phyloP scores from a whole-genome alignment of 2,329 filamentous ascomycete genomes.

The Claviceps lovelessii region DNA sequence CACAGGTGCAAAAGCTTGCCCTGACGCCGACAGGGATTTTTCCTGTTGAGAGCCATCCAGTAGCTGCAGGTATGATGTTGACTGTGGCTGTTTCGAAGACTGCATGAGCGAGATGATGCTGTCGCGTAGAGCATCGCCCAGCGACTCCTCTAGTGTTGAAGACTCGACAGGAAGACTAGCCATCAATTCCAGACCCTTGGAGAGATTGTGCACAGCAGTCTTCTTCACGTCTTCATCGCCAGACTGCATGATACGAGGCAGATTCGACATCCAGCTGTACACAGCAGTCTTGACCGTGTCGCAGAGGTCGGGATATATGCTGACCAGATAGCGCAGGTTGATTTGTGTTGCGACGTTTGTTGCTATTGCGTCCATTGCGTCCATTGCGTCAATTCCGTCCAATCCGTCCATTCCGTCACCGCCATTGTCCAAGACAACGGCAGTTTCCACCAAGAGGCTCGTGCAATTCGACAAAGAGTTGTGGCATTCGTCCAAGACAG shows the following conservation, averaged over 20 bases:
- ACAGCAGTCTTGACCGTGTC: conserved; percentile 55
- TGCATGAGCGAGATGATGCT: conserved; percentile 41
- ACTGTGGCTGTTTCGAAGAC: conserved; percentile 10
- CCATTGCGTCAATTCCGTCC: conserved; percentile 10
- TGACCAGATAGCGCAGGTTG: conserved; percentile 45
- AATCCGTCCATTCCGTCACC: conserved; percentile 22
- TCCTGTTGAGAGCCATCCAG: conserved; percentile 12
- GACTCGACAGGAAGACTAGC: conserved; percentile 49
- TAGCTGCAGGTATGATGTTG: conserved; percentile 14
- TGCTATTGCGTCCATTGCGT: conserved; percentile 9
- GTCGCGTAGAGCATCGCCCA: conserved; percentile 59
- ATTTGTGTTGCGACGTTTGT: conserved; percentile 26
- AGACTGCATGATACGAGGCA: conserved; percentile 71
- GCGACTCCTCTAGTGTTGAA: conserved; percentile 48
- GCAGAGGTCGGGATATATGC: conserved; percentile 45
- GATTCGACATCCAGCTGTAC: conserved; percentile 66
- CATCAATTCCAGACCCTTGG: conserved; percentile 54
- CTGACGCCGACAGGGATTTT: conserved; percentile 4
- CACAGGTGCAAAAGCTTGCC: conserved; percentile 40
- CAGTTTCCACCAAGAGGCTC: conserved; percentile 63
- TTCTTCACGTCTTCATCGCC: conserved; percentile 68
- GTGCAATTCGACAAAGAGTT: conserved; percentile 55
- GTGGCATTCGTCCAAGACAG: conserved; percentile 65
- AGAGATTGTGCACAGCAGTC: conserved; percentile 59
- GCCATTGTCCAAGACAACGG: conserved; percentile 51